Percentiles rank a stretch among this genome's conserved stretches.
Evolutionary conservation across 2,329 filamentous ascomycete genomes (phyloP).

Genomic region (Scleromitrula shiraiana): DNA sequence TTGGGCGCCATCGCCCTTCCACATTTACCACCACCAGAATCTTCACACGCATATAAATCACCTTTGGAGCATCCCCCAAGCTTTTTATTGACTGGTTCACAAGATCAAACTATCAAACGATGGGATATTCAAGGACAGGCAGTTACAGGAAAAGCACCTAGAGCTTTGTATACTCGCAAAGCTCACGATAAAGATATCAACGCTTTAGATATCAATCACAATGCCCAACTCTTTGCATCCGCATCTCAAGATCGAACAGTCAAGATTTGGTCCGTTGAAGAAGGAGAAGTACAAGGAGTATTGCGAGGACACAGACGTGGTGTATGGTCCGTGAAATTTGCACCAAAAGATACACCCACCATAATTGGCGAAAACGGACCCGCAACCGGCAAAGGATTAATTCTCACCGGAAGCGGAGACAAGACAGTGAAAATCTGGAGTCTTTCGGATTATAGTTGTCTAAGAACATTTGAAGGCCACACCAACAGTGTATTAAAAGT

Average conservation of each 20-base stretch:
- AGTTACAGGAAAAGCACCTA: conserved; percentile 44
- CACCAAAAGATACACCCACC: conserved; percentile 66
- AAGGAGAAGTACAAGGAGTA: conserved; percentile 86
- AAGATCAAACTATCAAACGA: conserved; percentile 90
- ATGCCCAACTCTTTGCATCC: conserved; percentile 78
- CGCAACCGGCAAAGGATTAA: conserved; percentile 69
- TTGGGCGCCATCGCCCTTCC: conserved; percentile 83
- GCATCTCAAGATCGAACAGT: conserved; percentile 95
- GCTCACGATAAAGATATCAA: conserved; percentile 99
- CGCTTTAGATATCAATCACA: conserved; percentile 72
- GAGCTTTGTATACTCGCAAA: conserved; percentile 79
- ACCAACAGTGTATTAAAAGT: conserved; percentile 94
- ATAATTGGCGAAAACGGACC: conserved; percentile 65
- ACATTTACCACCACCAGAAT: conserved; percentile 55
- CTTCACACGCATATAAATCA: conserved; percentile 61
- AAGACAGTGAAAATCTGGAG: conserved; percentile 97
- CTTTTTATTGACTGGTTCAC: conserved; percentile 85
- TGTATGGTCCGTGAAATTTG: conserved; percentile 92
- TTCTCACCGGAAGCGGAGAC: conserved; percentile 88
- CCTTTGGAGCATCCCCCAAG: conserved; percentile 73
- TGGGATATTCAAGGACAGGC: conserved; percentile 63
- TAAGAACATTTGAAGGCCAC: conserved; percentile 92
- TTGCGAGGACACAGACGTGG: conserved; percentile 87
- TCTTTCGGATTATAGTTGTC: conserved; percentile 81
- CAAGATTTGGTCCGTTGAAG: conserved; percentile 89